These are phyloP conservation scores for Brassica rapa DNA, from an alignment of 345 rosid species.

Conservation along the genomic window DNA sequence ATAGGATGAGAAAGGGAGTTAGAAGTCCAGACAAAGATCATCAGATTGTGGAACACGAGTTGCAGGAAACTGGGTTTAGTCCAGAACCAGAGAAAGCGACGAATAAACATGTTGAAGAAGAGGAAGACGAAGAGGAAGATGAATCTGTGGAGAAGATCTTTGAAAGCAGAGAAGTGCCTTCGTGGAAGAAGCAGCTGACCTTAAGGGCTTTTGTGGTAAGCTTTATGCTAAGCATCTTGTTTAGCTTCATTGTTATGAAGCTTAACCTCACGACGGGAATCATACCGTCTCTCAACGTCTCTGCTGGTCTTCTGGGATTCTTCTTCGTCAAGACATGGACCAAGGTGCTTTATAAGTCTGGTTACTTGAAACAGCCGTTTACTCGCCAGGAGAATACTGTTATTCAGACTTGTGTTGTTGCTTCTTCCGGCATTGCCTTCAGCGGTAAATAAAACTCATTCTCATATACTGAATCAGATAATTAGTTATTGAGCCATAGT, in stretches of 20 bases:
- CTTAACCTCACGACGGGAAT: conserved; percentile 72
- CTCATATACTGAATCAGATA: background rate
- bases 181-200: conserved; percentile 69
- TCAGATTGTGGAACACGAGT: conserved; percentile 39
- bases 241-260: conserved; percentile 73
- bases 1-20: conserved; percentile 35
- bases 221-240: conserved; percentile 55
- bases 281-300: conserved; percentile 71
- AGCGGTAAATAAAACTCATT: conserved; percentile 52
- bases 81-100: conserved; percentile 33
- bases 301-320: conserved; percentile 76
- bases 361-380: conserved; percentile 55
- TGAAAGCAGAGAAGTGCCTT: conserved; percentile 52
- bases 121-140: conserved; percentile 19
- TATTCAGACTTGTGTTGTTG: conserved; percentile 79
- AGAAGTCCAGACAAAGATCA: conserved; percentile 28
- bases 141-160: conserved; percentile 57
- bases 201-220: conserved; percentile 65
- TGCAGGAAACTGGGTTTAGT: conserved; percentile 38
- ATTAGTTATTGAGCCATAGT: background rate
- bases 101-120: conserved; percentile 29
- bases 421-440: conserved; percentile 77
- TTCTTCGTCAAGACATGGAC: conserved; percentile 73
- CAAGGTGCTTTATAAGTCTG: conserved; percentile 47
- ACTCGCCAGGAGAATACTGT: conserved; percentile 82